Evolutionary conservation across 2,329 filamentous ascomycete species (phyloP).

Genomic region (Emydomyces testavorans): DNA sequence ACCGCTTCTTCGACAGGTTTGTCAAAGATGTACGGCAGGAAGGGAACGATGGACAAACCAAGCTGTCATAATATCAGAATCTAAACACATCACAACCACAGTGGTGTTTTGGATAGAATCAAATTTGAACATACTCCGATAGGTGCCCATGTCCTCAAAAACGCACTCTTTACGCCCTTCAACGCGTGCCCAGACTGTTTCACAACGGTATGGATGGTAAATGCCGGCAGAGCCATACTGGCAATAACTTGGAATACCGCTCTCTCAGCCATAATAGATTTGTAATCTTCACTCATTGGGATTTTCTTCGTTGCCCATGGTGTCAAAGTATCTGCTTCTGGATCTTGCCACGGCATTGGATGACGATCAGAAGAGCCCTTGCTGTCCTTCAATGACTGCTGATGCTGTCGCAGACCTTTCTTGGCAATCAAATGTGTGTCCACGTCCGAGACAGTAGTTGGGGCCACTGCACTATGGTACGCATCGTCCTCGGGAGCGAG

Average conservation of each 20-base stretch:
- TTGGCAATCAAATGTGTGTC: slow-evolving; percentile 7
- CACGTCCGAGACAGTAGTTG: slow-evolving; percentile 2
- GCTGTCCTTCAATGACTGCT: not conserved
- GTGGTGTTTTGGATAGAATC: not conserved
- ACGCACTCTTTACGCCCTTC: slow-evolving; percentile 66
- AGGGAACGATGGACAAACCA: slow-evolving; percentile 62
- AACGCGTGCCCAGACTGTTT: slow-evolving; percentile 77
- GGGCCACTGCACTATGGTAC: slow-evolving; percentile 30
- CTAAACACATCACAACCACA: not conserved
- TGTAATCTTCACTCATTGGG: slow-evolving; percentile 74
- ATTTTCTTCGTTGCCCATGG: slow-evolving; percentile 40
- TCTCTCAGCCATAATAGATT: slow-evolving; percentile 81
- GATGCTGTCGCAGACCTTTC: slow-evolving; percentile 10
- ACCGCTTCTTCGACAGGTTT: slow-evolving; percentile 85
- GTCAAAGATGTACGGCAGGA: slow-evolving; percentile 75
- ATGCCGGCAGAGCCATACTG: slow-evolving; percentile 85
- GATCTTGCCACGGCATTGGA: slow-evolving; percentile 23
- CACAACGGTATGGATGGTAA: slow-evolving; percentile 89
- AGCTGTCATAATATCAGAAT: slow-evolving; percentile 33
- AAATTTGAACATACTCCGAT: slow-evolving; percentile 59
- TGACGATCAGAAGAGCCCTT: slow-evolving; percentile 13
- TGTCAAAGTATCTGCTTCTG: slow-evolving; percentile 21
- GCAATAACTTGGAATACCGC: slow-evolving; percentile 84
- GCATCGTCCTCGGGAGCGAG: slow-evolving; percentile 54
- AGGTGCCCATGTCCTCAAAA: slow-evolving; percentile 71